phyloP scores from a whole-genome alignment of 805 yeast genomes.

The Candida cerambycidarum region DNA sequence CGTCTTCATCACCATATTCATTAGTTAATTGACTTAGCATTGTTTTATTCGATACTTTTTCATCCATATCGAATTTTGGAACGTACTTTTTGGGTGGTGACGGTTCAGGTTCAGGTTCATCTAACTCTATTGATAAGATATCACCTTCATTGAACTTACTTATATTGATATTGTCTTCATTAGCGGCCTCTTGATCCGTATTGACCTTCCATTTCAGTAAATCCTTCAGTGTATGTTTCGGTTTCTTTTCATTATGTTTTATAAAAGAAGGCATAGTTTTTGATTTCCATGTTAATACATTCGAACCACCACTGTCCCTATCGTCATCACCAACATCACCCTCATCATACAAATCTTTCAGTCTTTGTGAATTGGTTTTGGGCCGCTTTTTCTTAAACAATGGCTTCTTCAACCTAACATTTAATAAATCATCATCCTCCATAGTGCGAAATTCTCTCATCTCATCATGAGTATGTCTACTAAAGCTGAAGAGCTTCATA shows the following conservation, averaged over 20 bases:
- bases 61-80: conserved; percentile 12
- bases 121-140: conserved; percentile 36
- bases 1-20: conserved; percentile 15
- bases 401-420: conserved; percentile 4
- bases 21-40: conserved; percentile 9
- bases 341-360: too few relatives aligned
- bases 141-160: conserved; percentile 9
- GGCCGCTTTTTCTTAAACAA: conserved; percentile 10
- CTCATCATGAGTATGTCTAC: conserved; percentile 24
- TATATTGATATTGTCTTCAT: neutral
- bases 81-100: conserved; percentile 9
- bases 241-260: neutral
- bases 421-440: conserved; percentile 3
- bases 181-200: neutral
- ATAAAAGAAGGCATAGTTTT: neutral
- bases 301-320: too few relatives aligned
- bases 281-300: neutral
- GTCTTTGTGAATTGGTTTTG: too few relatives aligned
- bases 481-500: conserved; percentile 59
- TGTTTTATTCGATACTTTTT: conserved; percentile 6
- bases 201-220: conserved; percentile 6
- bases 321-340: conserved; percentile 1
- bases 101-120: conserved; percentile 19
- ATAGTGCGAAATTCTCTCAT: conserved; percentile 3
- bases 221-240: neutral